phyloP scores from a whole-genome alignment of 2,329 filamentous ascomycete species.

The Gnomoniopsis sp. region DNA sequence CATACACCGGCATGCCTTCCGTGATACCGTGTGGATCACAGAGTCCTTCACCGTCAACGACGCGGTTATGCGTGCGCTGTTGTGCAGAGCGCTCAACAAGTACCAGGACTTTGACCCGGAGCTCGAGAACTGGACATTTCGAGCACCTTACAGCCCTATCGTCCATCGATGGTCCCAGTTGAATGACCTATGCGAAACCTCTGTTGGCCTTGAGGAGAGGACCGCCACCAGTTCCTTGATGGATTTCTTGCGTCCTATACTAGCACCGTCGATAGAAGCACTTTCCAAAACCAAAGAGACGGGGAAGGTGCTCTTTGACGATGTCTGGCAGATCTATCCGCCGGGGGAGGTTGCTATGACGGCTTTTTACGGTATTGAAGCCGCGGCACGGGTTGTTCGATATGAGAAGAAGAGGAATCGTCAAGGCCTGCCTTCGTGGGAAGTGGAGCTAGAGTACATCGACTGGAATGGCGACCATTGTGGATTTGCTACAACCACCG shows the following conservation, averaged over 20 bases:
- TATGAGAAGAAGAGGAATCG: slow-evolving; percentile 20
- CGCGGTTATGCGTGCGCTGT: slow-evolving; percentile 26
- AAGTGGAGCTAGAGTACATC: slow-evolving; percentile 30
- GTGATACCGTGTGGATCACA: slow-evolving; percentile 18
- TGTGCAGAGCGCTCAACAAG: slow-evolving; percentile 27
- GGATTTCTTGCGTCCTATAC: slow-evolving; percentile 28
- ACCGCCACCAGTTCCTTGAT: slow-evolving; percentile 22
- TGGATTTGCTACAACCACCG: slow-evolving; percentile 25
- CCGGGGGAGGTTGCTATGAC: slow-evolving; percentile 30
- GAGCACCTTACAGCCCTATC: slow-evolving; percentile 29
- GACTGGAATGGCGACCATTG: slow-evolving; percentile 33
- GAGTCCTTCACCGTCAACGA: slow-evolving; percentile 30
- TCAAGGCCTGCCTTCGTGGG: slow-evolving; percentile 21
- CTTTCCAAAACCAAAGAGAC: slow-evolving; percentile 26
- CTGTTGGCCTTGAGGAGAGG: slow-evolving; percentile 3
- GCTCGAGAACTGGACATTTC: slow-evolving; percentile 30
- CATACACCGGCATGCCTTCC: not conserved
- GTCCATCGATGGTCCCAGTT: slow-evolving; percentile 33
- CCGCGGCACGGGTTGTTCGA: slow-evolving; percentile 31
- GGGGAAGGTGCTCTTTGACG: slow-evolving; percentile 27
- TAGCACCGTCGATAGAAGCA: slow-evolving; percentile 25
- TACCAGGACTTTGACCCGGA: slow-evolving; percentile 34
- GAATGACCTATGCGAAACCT: slow-evolving; percentile 16
- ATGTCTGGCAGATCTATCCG: slow-evolving; percentile 34
- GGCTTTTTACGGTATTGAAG: slow-evolving; percentile 31